A percentile compares a stretch with the other conserved stretches of the same genome.
Conservation (phyloP, 2,329 filamentous ascomycete genomes). For the Magnaporthales sp. region DNA sequence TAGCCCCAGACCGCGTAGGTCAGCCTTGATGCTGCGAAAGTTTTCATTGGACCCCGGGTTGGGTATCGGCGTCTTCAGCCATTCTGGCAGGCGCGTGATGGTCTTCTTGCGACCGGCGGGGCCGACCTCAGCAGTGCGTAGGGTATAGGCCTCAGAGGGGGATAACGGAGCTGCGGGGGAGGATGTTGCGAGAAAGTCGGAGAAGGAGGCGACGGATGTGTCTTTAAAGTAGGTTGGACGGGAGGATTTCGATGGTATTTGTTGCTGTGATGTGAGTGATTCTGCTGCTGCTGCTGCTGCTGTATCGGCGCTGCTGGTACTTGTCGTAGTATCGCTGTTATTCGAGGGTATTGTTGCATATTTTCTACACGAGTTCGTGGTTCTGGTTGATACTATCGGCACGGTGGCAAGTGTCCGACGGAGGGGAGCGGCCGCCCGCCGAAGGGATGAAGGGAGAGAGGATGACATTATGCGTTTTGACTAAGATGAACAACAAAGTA, state of each 20-base stretch:
- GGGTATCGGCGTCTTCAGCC: conserved; percentile 92
- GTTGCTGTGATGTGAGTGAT: conserved; percentile 12
- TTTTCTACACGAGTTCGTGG: conserved; percentile 18
- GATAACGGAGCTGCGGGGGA: conserved; percentile 33
- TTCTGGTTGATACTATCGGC: conserved; percentile 34
- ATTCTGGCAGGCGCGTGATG: conserved; percentile 72
- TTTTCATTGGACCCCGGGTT: conserved; percentile 61
- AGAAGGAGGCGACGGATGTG: conserved; percentile 45
- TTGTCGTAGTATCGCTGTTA: conserved; percentile 11
- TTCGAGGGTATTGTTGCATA: background rate
- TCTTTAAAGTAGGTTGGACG: conserved; percentile 53
- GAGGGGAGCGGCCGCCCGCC: conserved; percentile 8
- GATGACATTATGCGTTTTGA: conserved; percentile 5
- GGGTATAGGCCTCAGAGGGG: conserved; percentile 46
- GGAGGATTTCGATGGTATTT: conserved; percentile 8
- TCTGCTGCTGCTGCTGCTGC: conserved; percentile 12
- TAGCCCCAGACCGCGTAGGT: conserved; percentile 78
- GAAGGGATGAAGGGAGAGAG: conserved; percentile 6
- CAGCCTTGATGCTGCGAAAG: conserved; percentile 91
- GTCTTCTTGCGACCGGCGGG: conserved; percentile 53
- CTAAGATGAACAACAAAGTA: background rate
- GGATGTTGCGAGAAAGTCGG: conserved; percentile 43
- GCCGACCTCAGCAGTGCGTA: conserved; percentile 56
- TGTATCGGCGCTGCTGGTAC: conserved; percentile 9
- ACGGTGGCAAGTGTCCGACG: conserved; percentile 15